Conservation (phyloP, 345 rosid species). For the Gossypium raimondii region DNA sequence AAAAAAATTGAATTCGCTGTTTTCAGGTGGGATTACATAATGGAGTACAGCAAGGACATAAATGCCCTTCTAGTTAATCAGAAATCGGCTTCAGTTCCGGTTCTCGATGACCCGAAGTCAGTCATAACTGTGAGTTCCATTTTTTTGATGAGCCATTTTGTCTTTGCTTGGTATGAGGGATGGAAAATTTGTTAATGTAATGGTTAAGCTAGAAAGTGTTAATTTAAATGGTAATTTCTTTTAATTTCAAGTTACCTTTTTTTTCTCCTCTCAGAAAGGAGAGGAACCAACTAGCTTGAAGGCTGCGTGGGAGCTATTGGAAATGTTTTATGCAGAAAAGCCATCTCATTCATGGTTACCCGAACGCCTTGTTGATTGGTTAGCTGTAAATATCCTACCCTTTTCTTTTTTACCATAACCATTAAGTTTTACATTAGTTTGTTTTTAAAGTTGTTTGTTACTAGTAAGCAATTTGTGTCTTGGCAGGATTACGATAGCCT, state of each 20-base stretch:
- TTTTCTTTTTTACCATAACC: slow-evolving; percentile 9
- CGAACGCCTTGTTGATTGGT: slow-evolving; percentile 84
- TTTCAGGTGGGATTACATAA: slow-evolving; percentile 76
- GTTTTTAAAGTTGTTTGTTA: slow-evolving; percentile 6
- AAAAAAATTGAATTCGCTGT: slow-evolving; percentile 9
- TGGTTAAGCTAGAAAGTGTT: background rate
- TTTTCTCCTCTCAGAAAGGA: slow-evolving; percentile 32
- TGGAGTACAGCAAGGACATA: slow-evolving; percentile 89
- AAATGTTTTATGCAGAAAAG: slow-evolving; percentile 73
- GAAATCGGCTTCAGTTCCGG: slow-evolving; percentile 27
- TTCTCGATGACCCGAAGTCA: slow-evolving; percentile 59
- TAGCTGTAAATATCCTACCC: slow-evolving; percentile 65
- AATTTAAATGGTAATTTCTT: background rate
- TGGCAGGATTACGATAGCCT: slow-evolving; percentile 82
- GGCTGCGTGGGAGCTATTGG: slow-evolving; percentile 99
- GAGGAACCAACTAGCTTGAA: slow-evolving; percentile 61
- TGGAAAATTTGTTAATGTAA: background rate
- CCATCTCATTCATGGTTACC: slow-evolving; percentile 75
- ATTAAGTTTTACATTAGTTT: background rate
- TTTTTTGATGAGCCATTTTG: background rate
- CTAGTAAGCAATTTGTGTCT: slow-evolving; percentile 4
- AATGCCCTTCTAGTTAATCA: slow-evolving; percentile 53
- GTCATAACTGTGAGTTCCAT: slow-evolving; percentile 47
- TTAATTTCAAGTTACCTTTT: background rate
- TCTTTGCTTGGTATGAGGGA: background rate